These are phyloP conservation scores for Hortiboletus flavorubellus DNA, from an alignment of 768 basidiomycete species.

Conservation along the genomic window DNA sequence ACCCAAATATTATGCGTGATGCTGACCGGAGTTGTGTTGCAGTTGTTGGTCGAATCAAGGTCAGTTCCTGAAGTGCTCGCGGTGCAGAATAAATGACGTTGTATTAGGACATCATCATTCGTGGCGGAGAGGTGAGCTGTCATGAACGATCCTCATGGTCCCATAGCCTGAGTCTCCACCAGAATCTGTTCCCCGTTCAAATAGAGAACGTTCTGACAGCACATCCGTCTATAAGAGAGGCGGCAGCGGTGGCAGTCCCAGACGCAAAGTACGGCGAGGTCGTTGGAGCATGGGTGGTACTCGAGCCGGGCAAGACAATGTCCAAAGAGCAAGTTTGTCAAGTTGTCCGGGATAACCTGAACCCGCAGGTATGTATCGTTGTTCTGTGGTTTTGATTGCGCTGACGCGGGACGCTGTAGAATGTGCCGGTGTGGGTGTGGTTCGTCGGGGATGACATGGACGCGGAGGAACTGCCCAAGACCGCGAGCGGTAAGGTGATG, in stretches of 20 bases:
- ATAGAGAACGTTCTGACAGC: slow-evolving; percentile 73
- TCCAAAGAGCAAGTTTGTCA: slow-evolving; percentile 52
- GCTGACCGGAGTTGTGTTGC: not conserved
- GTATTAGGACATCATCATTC: slow-evolving; percentile 73
- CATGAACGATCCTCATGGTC: not conserved
- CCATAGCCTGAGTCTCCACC: not conserved
- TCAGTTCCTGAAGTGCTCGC: slow-evolving; percentile 21
- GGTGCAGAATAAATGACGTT: slow-evolving; percentile 1
- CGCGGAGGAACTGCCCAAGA: slow-evolving; percentile 67
- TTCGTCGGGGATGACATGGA: slow-evolving; percentile 67
- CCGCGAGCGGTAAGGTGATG: slow-evolving; percentile 84
- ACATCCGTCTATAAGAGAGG: slow-evolving; percentile 60
- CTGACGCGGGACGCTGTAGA: slow-evolving; percentile 40
- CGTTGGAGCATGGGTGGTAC: slow-evolving; percentile 76
- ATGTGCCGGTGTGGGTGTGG: slow-evolving; percentile 81
- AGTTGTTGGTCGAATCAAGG: slow-evolving; percentile 83
- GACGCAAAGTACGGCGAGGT: slow-evolving; percentile 70
- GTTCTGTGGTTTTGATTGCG: not conserved
- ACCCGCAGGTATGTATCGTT: slow-evolving; percentile 61
- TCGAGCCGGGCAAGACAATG: slow-evolving; percentile 36
- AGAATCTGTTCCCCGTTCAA: slow-evolving; percentile 83
- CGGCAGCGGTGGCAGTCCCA: slow-evolving; percentile 70
- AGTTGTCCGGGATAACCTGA: slow-evolving; percentile 59
- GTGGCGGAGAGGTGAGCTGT: slow-evolving; percentile 68
- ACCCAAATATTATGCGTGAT: not conserved